Percentiles rank a stretch among this genome's conserved stretches.
Conservation (phyloP, 805 yeast species). For the Lipomyces orientalis region DNA sequence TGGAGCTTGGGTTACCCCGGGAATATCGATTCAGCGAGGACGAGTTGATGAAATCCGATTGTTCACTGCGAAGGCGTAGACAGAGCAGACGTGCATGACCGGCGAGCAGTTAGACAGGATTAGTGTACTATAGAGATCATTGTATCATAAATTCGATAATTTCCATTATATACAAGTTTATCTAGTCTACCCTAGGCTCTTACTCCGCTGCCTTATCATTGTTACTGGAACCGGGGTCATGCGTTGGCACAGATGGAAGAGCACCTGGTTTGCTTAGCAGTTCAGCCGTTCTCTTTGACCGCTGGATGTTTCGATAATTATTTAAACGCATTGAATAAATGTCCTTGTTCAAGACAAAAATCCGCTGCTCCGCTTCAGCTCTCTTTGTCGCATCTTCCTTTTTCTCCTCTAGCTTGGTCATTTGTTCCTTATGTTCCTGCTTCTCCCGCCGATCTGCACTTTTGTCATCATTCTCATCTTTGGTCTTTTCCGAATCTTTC, state of each 20-base stretch:
- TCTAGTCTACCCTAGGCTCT: background rate
- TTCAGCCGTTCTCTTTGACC: constrained; percentile 43
- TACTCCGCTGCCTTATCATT: background rate
- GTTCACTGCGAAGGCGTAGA: constrained; percentile 19
- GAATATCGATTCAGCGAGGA: constrained; percentile 77
- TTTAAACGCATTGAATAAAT: constrained; percentile 52
- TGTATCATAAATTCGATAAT: background rate
- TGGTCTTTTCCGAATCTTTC: constrained; percentile 33
- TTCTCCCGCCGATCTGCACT: constrained; percentile 34
- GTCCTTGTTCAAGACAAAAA: constrained; percentile 50
- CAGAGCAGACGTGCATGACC: background rate
- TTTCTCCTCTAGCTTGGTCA: constrained; percentile 25
- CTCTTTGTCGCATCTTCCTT: constrained; percentile 23
- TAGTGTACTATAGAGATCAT: background rate
- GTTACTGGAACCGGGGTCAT: constrained; percentile 21
- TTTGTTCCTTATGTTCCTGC: constrained; percentile 39
- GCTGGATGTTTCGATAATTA: constrained; percentile 41
- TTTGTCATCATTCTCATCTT: constrained; percentile 27
- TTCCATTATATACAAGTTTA: background rate
- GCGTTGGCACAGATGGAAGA: constrained; percentile 48
- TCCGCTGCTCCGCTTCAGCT: constrained; percentile 47
- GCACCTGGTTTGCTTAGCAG: constrained; percentile 43
- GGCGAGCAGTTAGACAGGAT: background rate
- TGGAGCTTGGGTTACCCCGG: constrained; percentile 95
- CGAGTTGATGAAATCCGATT: constrained; percentile 72